Evolutionary conservation across 2,329 filamentous ascomycete species (phyloP).

Genomic region (Venturia carpophila): DNA sequence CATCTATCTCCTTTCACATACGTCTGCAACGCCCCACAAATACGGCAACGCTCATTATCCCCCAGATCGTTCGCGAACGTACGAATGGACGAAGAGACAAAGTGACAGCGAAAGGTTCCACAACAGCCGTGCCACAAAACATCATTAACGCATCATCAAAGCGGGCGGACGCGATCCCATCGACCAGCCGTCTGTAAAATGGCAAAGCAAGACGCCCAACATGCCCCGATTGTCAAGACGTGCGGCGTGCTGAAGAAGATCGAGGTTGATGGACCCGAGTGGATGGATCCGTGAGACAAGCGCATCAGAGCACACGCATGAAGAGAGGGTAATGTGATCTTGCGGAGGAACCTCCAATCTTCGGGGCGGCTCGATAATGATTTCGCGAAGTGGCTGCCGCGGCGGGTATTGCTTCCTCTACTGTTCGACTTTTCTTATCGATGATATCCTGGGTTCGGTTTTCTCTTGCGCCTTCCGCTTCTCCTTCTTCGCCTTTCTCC

Average conservation of each 20-base stretch:
- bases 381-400: background rate
- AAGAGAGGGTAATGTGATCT: constrained; percentile 2
- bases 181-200: background rate
- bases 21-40: constrained; percentile 2
- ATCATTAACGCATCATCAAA: background rate
- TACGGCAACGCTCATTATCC: background rate
- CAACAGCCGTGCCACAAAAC: background rate
- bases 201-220: background rate
- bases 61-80: background rate
- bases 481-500: background rate
- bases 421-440: background rate
- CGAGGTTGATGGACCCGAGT: background rate
- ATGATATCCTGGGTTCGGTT: background rate
- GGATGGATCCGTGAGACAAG: constrained; percentile 6
- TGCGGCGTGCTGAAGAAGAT: constrained; percentile 4
- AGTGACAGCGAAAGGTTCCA: background rate
- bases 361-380: background rate
- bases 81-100: background rate
- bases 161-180: background rate
- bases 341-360: no score
- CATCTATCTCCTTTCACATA: background rate
- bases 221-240: background rate
- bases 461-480: background rate
- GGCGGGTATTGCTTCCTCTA: background rate
- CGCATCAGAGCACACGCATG: background rate